Percentiles rank a stretch among this genome's conserved stretches.
Evolutionary conservation across 352 stramenopile species (phyloP).

Genomic region (Phytopythium delawarense): DNA sequence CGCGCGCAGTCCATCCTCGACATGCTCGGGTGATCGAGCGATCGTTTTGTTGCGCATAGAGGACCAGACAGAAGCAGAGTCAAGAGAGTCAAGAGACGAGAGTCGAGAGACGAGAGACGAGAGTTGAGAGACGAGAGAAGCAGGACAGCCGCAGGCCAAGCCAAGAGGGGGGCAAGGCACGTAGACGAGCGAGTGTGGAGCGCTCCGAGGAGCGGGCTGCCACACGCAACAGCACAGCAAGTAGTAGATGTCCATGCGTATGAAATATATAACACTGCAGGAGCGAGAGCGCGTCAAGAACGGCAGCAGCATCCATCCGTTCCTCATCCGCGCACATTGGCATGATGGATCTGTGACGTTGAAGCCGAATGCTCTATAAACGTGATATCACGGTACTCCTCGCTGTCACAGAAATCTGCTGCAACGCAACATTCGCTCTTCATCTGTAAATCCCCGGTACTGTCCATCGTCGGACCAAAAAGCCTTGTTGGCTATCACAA

Average conservation of each 20-base stretch:
- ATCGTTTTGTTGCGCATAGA: not conserved
- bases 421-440: not conserved
- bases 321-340: not conserved
- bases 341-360: not conserved
- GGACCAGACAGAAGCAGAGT: not conserved
- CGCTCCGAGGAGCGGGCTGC: not conserved
- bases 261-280: not conserved
- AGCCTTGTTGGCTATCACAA: not conserved
- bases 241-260: not conserved
- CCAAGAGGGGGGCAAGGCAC: not conserved
- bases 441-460: not conserved
- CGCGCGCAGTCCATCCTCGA: conserved; percentile 50
- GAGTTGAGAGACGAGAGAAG: no score
- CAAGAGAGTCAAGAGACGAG: not conserved
- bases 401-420: not conserved
- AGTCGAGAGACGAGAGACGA: not conserved
- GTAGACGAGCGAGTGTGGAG: not conserved
- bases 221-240: not conserved
- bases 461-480: not conserved
- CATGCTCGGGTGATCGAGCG: conserved; percentile 17
- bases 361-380: not conserved
- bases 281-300: not conserved
- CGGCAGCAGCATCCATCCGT: no score
- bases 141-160: no score
- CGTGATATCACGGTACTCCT: not conserved